Percentiles rank a stretch among this genome's conserved stretches.
phyloP scores from a whole-genome alignment of 2,329 filamentous ascomycete genomes.

The Nannizziopsis arthrosporioides region DNA sequence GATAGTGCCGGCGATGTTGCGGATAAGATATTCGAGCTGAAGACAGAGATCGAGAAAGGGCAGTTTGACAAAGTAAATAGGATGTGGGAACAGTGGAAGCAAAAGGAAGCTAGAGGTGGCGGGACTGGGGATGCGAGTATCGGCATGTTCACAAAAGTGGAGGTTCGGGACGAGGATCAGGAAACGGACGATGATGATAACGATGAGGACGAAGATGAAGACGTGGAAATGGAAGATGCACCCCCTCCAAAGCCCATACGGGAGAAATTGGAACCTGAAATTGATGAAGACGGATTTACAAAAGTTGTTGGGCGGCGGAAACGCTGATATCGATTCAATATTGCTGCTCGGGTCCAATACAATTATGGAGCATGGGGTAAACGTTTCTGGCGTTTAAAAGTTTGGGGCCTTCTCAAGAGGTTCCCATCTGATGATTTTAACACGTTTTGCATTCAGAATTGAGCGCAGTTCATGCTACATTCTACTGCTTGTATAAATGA shows the following conservation, averaged over 20 bases:
- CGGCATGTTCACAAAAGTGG: slow-evolving; percentile 28
- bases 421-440: no score
- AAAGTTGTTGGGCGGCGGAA: slow-evolving; percentile 60
- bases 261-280: slow-evolving; percentile 56
- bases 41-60: slow-evolving; percentile 52
- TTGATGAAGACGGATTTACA: slow-evolving; percentile 74
- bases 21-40: slow-evolving; percentile 56
- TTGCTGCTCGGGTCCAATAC: not conserved
- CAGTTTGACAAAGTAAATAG: slow-evolving; percentile 53
- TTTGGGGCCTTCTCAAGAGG: no score
- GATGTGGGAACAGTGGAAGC: slow-evolving; percentile 41
- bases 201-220: slow-evolving; percentile 44
- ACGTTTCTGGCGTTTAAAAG: no score
- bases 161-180: slow-evolving; percentile 40
- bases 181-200: slow-evolving; percentile 49
- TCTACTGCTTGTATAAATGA: no score
- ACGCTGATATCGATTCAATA: slow-evolving; percentile 25
- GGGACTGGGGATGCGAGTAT: slow-evolving; percentile 29
- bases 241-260: slow-evolving; percentile 37
- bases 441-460: no score
- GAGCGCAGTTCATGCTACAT: no score
- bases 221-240: slow-evolving; percentile 52
- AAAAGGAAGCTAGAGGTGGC: slow-evolving; percentile 37
- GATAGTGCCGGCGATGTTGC: slow-evolving; percentile 68
- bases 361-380: no score